Evolutionary conservation across 2,329 filamentous ascomycete species (phyloP), one percentile per base, ranked within the genome.

Genomic region (Chaetothyriales sp.): DNA sequence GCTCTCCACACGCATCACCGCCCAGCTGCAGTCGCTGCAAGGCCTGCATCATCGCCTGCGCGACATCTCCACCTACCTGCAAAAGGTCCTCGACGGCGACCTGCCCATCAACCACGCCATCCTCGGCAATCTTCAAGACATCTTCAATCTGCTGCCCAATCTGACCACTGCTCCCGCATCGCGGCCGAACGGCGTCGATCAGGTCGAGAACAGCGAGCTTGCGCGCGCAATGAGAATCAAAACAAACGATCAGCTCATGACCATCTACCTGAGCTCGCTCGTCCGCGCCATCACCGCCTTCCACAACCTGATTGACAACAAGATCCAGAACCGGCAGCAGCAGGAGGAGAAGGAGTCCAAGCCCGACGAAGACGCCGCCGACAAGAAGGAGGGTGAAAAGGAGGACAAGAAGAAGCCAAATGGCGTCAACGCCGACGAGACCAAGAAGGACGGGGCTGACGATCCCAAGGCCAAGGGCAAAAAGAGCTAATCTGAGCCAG

Each of bases 291-390:
- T 98, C 65, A 97, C 92, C 10, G 92, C 92, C 6, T 98, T 97
- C 83, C 92, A 98, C 69, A 92, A 98, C 67, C 73, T 98, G 61
- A 98, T 98, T 60, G 92, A 98, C 75, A 98, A 98, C 76, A 98
- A 98, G 79, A 95, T 97, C 61, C 90, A 97, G 74, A 98, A 98
- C 73, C 81, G 90, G 68, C 89, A 97, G 71, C 87, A 94, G 68
- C 86, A 94, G 65, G 92, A 97, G 66, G 92, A 98, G 65, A 90
- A 90, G 72, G 90, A 97, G 62, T 78, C 75, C 46, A 87, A 87
- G 73, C 87, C 82, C 54, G 80, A 80, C 48, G 76, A 76, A 58
- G 70, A 70, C 52, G 72, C 72, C 54, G 81, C 72, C 54, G 81
- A 89, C 65, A 82, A 83, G 45, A 76, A 76, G 47, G 85, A 85